Evolutionary conservation across 352 stramenopile genomes (phyloP).

Genomic region (Pythium folliculosum): DNA sequence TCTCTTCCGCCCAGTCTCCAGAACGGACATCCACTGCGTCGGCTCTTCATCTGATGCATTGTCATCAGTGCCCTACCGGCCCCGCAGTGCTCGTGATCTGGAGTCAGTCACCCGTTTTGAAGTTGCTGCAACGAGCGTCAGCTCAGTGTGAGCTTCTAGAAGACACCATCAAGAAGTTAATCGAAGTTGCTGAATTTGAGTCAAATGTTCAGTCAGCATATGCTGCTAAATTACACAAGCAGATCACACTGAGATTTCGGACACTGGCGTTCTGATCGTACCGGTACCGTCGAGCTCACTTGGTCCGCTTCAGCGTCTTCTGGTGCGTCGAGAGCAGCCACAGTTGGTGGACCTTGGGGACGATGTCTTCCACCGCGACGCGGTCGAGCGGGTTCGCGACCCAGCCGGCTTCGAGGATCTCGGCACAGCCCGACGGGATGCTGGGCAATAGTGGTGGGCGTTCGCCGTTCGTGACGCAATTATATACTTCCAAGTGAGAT

Average conservation of each 20-base stretch:
- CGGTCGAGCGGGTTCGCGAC: conserved; percentile 67
- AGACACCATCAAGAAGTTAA: too few relatives aligned
- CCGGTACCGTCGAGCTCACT: conserved; percentile 25
- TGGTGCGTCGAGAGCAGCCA: conserved; percentile 80
- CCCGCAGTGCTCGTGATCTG: too few relatives aligned
- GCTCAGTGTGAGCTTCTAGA: too few relatives aligned
- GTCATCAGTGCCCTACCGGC: background rate
- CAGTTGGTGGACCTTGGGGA: conserved; percentile 71
- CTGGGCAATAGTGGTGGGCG: conserved; percentile 65
- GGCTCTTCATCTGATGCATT: conserved; percentile 30
- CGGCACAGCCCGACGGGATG: conserved; percentile 68
- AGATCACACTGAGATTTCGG: too few relatives aligned
- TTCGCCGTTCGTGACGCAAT: conserved; percentile 66
- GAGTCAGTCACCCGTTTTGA: too few relatives aligned
- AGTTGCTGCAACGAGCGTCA: too few relatives aligned
- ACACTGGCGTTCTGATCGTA: too few relatives aligned
- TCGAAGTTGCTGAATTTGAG: too few relatives aligned
- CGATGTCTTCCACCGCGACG: conserved; percentile 75
- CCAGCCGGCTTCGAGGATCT: conserved; percentile 79
- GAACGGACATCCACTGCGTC: conserved; percentile 28
- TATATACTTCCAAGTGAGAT: conserved; percentile 84
- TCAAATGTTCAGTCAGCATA: too few relatives aligned
- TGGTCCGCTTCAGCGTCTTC: conserved; percentile 71
- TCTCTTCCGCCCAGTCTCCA: conserved; percentile 18
- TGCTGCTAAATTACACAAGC: too few relatives aligned